phyloP scores from a whole-genome alignment of 768 basidiomycete species.

The Lyophyllum semitale region DNA sequence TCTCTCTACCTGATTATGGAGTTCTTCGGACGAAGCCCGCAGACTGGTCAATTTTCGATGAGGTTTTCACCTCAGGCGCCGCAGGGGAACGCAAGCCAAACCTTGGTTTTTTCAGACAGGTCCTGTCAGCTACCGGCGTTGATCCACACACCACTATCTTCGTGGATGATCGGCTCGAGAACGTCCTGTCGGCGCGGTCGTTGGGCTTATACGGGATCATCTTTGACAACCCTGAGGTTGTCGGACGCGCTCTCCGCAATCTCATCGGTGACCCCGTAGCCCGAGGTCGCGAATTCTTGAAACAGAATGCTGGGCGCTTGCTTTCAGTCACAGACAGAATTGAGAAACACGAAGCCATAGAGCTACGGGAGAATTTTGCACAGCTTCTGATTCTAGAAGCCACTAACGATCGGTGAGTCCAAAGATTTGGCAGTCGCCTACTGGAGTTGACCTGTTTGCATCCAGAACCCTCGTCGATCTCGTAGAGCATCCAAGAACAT shows the following conservation, averaged over 20 bases:
- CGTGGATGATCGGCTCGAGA: constrained; percentile 62
- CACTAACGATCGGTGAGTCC: constrained; percentile 42
- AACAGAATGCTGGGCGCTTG: constrained; percentile 37
- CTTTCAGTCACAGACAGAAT: constrained; percentile 45
- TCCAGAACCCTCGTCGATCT: constrained; percentile 45
- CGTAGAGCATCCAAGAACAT: constrained; percentile 42
- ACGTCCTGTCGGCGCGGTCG: constrained; percentile 57
- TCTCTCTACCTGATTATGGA: constrained; percentile 52
- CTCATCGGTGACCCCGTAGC: constrained; percentile 46
- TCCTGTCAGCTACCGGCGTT: constrained; percentile 42
- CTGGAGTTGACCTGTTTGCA: background rate
- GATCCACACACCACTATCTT: constrained; percentile 53
- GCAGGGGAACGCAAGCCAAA: constrained; percentile 59
- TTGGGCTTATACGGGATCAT: constrained; percentile 58
- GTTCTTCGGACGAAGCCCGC: constrained; percentile 45
- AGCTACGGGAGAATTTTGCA: constrained; percentile 55
- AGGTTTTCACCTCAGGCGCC: constrained; percentile 52
- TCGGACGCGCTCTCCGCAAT: constrained; percentile 48
- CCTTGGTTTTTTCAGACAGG: constrained; percentile 52
- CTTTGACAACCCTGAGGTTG: constrained; percentile 41
- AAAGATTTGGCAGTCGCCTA: background rate
- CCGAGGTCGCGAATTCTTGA: constrained; percentile 44
- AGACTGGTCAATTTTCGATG: constrained; percentile 51
- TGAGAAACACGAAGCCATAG: constrained; percentile 28
- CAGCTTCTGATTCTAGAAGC: constrained; percentile 60